Base-by-base conservation (phyloP, 345 rosid genomes). In the Lepidium didymum region DNA sequence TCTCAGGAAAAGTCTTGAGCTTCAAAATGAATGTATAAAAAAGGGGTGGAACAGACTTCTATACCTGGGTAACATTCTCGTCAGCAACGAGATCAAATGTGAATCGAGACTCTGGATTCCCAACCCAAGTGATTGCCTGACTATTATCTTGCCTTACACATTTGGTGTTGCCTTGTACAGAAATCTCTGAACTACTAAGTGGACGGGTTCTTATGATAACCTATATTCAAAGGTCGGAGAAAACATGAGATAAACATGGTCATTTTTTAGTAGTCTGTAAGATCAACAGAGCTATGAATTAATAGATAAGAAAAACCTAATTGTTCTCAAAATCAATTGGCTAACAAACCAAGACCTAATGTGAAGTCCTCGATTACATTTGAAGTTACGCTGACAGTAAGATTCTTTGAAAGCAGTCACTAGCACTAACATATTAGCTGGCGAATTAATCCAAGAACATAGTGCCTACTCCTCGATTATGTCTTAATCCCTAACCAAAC, bases 51-150 rank as follows among this genome's bases (percentile, higher is more conserved):
- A 54, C 31, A 51, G 41, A 10, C 58, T 16, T 42, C 9, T 6
- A 8, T 53, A 87, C 99, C 97, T 95, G 99, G 55, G 85, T 84
- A 55, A 86, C 96, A 53, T 76, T 77, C 73, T 91, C 97, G 59
- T 95, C 96, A 19, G 99, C 99, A 34, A 95, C 96, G 42, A 83
- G 76, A 73, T 95, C 99, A 45, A 95, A 95, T 0, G 99, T 95
- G 79, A 85, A 91, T 7, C 99, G 91, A 2, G 92, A 85, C 70
- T 89, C 97, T 0, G 97, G 99, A 80, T 81, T 93, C 63, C 93
- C 97, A 4, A 74, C 82, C 99, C 99, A 95, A 74, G 96, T 85
- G 12, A 95, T 67, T 12, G 87, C 79, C 72, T 95, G 99, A 14
- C 86, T 68, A 59, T 87, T 95, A 45, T 95, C 99, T 79, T 87